phyloP scores from a whole-genome alignment of 257 asterid species.

The Ilex asprella region DNA sequence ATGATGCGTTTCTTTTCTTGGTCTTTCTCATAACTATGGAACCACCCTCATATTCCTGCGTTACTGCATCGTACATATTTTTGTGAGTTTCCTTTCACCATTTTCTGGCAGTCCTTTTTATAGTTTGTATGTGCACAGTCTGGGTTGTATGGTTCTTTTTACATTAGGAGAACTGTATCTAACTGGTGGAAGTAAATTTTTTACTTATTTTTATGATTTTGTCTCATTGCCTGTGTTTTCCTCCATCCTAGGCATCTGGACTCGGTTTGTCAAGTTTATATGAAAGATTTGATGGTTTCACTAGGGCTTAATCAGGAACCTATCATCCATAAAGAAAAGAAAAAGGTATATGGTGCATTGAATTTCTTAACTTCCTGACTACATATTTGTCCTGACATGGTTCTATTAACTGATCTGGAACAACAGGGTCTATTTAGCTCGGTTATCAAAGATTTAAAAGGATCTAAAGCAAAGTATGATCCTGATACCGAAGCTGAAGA shows the following conservation, averaged over 20 bases:
- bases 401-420: constrained; percentile 5
- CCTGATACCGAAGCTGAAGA: constrained; percentile 41
- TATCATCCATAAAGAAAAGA: constrained; percentile 61
- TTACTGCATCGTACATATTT: too few relatives aligned
- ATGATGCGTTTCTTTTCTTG: not conserved
- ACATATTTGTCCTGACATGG: not conserved
- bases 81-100: too few relatives aligned
- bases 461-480: constrained; percentile 41
- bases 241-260: constrained; percentile 47
- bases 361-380: not conserved
- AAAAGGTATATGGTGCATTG: constrained; percentile 41
- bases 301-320: constrained; percentile 37
- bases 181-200: too few relatives aligned
- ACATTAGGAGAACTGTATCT: too few relatives aligned
- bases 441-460: constrained; percentile 60
- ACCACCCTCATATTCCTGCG: too few relatives aligned
- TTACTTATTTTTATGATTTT: not conserved
- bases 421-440: constrained; percentile 70
- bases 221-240: constrained; percentile 6
- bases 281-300: constrained; percentile 37
- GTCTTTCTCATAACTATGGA: too few relatives aligned
- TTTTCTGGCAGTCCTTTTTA: too few relatives aligned
- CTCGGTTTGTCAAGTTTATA: constrained; percentile 43
- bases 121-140: too few relatives aligned
- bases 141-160: too few relatives aligned